These are phyloP conservation scores for Thymus mandschuricus DNA, from an alignment of 257 asterid species.

Conservation along the genomic window DNA sequence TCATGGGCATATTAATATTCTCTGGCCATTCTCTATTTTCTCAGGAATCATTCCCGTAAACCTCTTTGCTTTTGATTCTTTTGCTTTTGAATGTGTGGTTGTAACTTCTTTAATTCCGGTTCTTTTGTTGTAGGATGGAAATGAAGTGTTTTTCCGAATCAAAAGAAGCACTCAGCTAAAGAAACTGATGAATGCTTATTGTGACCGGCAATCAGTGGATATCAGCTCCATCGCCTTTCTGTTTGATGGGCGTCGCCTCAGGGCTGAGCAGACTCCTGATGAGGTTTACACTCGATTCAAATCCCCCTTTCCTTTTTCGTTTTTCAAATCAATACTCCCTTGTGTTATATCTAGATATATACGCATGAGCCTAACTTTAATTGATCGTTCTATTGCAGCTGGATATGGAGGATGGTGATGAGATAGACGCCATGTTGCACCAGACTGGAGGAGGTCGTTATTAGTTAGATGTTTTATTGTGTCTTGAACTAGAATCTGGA, in stretches of 20 bases:
- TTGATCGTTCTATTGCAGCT: constrained; percentile 28
- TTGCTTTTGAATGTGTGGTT: neutral
- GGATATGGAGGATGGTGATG: constrained; percentile 58
- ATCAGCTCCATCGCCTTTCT: constrained; percentile 59
- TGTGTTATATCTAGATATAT: too few relatives aligned
- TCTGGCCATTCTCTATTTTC: too few relatives aligned
- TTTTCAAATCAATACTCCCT: neutral
- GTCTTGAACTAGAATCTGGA: too few relatives aligned
- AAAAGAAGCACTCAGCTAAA: constrained; percentile 72
- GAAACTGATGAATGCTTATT: constrained; percentile 79
- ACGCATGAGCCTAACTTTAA: too few relatives aligned
- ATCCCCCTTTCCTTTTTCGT: neutral
- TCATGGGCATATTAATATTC: too few relatives aligned
- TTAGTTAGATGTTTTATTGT: neutral
- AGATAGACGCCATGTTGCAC: constrained; percentile 56
- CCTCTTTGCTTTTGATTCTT: too few relatives aligned
- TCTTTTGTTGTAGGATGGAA: constrained; percentile 42
- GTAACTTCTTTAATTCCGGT: neutral
- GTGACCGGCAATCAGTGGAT: constrained; percentile 65
- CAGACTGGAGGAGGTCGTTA: constrained; percentile 47
- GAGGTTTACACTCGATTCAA: constrained; percentile 34
- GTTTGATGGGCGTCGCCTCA: constrained; percentile 62
- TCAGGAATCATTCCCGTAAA: too few relatives aligned
- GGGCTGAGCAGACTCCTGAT: constrained; percentile 59
- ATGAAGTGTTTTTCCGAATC: constrained; percentile 63